Conservation (phyloP, 768 basidiomycete genomes). For the Termitomyces heimii region DNA sequence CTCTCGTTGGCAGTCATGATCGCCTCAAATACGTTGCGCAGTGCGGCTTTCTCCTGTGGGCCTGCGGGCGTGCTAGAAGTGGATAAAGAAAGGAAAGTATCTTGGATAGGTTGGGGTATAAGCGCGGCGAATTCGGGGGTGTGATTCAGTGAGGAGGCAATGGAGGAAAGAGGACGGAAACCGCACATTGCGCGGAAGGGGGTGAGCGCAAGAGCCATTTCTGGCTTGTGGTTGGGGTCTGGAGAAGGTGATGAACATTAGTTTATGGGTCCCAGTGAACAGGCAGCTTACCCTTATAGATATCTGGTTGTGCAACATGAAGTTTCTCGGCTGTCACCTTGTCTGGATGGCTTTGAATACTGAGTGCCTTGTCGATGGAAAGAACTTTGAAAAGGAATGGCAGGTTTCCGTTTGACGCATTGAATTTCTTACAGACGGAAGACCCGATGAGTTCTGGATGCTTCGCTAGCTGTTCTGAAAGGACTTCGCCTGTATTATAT, state of each 20-base stretch:
- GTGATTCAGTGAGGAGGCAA: constrained; percentile 57
- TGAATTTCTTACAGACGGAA: constrained; percentile 47
- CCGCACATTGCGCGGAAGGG: constrained; percentile 89
- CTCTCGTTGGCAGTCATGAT: constrained; percentile 75
- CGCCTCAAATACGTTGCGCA: constrained; percentile 75
- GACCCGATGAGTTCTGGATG: constrained; percentile 68
- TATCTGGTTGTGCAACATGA: constrained; percentile 61
- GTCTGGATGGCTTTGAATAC: constrained; percentile 91
- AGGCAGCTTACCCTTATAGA: constrained; percentile 75
- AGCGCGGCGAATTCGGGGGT: constrained; percentile 77
- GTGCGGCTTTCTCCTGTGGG: constrained; percentile 47
- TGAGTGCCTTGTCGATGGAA: constrained; percentile 83
- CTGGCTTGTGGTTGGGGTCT: constrained; percentile 98
- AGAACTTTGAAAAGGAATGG: constrained; percentile 93
- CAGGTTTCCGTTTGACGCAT: constrained; percentile 57
- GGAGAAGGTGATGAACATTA: constrained; percentile 1
- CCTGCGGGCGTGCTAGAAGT: constrained; percentile 34
- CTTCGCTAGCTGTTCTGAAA: constrained; percentile 55
- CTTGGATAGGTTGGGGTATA: constrained; percentile 50
- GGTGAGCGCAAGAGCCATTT: constrained; percentile 97
- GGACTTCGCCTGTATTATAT: constrained; percentile 28
- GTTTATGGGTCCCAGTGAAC: background rate
- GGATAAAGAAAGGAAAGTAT: constrained; percentile 45
- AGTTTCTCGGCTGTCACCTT: constrained; percentile 72
- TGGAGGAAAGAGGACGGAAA: constrained; percentile 75